Percentiles rank a stretch among this genome's conserved stretches.
Evolutionary conservation across 805 yeast species (phyloP).

Genomic region (Myxozyma melibiosi): DNA sequence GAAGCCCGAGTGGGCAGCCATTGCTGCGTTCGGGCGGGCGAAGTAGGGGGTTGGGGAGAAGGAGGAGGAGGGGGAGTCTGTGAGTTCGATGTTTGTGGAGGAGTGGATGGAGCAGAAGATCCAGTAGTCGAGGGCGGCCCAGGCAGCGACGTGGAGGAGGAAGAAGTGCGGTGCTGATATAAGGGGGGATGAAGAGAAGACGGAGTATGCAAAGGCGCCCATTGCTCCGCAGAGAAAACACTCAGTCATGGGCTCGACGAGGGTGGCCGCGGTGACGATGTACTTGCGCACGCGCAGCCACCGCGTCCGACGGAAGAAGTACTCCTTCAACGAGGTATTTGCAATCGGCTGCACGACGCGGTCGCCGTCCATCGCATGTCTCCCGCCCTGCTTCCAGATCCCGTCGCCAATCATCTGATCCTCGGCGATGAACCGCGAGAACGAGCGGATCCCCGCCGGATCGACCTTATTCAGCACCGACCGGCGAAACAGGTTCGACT

Average conservation of each 20-base stretch:
- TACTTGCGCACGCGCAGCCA: conserved; percentile 87
- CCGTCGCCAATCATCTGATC: conserved; percentile 92
- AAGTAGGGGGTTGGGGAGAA: conserved; percentile 36
- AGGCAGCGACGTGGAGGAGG: conserved; percentile 55
- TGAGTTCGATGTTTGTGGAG: conserved; percentile 37
- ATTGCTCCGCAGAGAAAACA: conserved; percentile 64
- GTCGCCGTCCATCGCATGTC: conserved; percentile 80
- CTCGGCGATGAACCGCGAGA: conserved; percentile 83
- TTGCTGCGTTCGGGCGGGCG: conserved; percentile 24
- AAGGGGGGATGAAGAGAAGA: conserved; percentile 48
- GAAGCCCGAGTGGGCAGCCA: conserved; percentile 32
- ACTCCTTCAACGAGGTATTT: conserved; percentile 51
- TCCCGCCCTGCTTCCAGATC: conserved; percentile 66
- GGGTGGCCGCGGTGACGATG: conserved; percentile 83
- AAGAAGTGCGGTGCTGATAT: conserved; percentile 44
- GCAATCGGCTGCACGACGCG: conserved; percentile 74
- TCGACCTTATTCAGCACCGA: conserved; percentile 52
- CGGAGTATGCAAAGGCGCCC: conserved; percentile 63
- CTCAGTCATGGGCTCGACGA: conserved; percentile 86
- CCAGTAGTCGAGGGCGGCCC: conserved; percentile 66
- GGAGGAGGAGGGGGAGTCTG: conserved; percentile 4
- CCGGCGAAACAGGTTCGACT: conserved; percentile 74
- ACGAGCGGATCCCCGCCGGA: conserved; percentile 60
- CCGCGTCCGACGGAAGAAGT: conserved; percentile 67
- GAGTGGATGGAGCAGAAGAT: conserved; percentile 54